Base-by-base conservation (phyloP, 169 alveolate species). In the Plasmodium berghei region DNA sequence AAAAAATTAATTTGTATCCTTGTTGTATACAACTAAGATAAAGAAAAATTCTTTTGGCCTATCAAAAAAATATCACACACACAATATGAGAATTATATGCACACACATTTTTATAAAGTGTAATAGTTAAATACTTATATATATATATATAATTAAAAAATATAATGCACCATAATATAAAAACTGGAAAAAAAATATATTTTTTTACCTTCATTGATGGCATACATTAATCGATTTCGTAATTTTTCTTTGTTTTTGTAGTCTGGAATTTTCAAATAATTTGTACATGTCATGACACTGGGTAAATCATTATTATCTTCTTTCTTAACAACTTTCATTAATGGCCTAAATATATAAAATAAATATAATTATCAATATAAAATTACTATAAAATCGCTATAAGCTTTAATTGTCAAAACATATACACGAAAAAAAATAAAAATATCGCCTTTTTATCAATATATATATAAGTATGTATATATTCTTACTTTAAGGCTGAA, bases 201-300 rank as follows among this genome's bases (percentile, higher is more conserved):
- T 93, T 67, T 93, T 94, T 92, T 95, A 66, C 99, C 99, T 85
- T 97, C 99, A 28, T 74, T 87, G 75, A 96, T 95, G 40, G 99
- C 99, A 73, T 94, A 90, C 56, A 89, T 83, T 24, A 98, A 94
- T 89, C 95, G 95, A 56, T 86, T 93, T 49, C 92, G 88, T 56
- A 98, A 70, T 58, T 95, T 93, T 54, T 95, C 98, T 72, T 80
- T 92, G 55, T 96, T 71, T 45, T 96, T 91, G 93, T 97, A 98
- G 75, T 94, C 97, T 5, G 99, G 99, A 45, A 98, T 91, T 93
- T 98, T 98, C 46, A 98, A 85, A 90, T 97, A 97, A 90, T 97
- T 97, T 66, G 98, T 95, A 87, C 99, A 98, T 14, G 99, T 97
- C 99, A 97, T 97, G 63, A 96, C 99, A 72, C 98, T 94, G 34